phyloP scores from a whole-genome alignment of 805 yeast genomes.

The Diddensiella transvaalensis region DNA sequence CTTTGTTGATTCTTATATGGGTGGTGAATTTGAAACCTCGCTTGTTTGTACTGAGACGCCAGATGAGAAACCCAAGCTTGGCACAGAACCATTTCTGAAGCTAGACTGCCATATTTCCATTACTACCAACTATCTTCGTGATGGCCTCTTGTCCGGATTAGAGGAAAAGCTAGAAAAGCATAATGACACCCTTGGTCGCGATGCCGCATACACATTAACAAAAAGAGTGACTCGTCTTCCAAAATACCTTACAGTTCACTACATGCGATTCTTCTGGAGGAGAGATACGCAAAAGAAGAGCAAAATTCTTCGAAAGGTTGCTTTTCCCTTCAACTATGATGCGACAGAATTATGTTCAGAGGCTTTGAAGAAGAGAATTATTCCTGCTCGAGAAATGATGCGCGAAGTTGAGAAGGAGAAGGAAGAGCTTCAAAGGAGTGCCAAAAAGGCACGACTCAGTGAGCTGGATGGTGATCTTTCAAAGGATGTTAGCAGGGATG shows the following conservation, averaged over 20 bases:
- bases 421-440: conserved; percentile 67
- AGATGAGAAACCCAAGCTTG: conserved; percentile 39
- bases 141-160: conserved; percentile 73
- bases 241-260: conserved; percentile 81
- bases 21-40: conserved; percentile 58
- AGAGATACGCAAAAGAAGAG: conserved; percentile 86
- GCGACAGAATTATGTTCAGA: conserved; percentile 80
- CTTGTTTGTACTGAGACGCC: conserved; percentile 60
- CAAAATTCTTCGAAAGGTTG: conserved; percentile 89
- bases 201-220: conserved; percentile 64
- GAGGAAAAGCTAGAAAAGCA: conserved; percentile 74
- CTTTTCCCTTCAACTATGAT: conserved; percentile 83
- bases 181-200: conserved; percentile 62
- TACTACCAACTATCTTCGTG: conserved; percentile 80
- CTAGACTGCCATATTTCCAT: conserved; percentile 86
- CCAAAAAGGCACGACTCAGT: conserved; percentile 54
- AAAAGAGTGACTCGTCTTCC: conserved; percentile 72
- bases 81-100: conserved; percentile 61
- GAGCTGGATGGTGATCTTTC: conserved; percentile 30
- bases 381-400: conserved; percentile 70
- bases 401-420: conserved; percentile 72
- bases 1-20: conserved; percentile 55
- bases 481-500: conserved; percentile 38
- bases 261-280: conserved; percentile 95
- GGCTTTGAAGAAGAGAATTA: conserved; percentile 62